A percentile compares a stretch with the other conserved stretches of the same genome.
phyloP scores from a whole-genome alignment of 2,329 filamentous ascomycete genomes.

The Aureobasidium sp. region DNA sequence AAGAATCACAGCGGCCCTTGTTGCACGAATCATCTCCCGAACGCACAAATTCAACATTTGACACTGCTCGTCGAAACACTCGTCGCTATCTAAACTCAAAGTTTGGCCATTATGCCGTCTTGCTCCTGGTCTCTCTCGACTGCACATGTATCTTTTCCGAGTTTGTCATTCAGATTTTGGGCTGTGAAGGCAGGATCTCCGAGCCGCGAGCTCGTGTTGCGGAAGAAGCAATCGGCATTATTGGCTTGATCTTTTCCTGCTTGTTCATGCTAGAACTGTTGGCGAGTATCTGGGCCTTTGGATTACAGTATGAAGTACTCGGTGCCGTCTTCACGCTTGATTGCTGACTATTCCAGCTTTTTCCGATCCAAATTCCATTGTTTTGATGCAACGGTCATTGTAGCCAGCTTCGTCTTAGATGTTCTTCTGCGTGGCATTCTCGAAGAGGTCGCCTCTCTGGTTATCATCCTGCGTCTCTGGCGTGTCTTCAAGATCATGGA shows the following conservation, averaged over 20 bases:
- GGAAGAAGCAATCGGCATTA: slow-evolving; percentile 41
- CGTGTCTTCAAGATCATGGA: slow-evolving; percentile 65
- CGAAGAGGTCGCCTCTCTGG: slow-evolving; percentile 59
- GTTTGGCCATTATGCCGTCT: slow-evolving; percentile 44
- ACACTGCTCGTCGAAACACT: slow-evolving; percentile 21
- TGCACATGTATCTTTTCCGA: slow-evolving; percentile 48
- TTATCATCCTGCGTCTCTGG: slow-evolving; percentile 61
- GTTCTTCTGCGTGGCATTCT: slow-evolving; percentile 52
- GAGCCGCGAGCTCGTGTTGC: slow-evolving; percentile 26
- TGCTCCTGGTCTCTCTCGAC: slow-evolving; percentile 44
- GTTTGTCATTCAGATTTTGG: slow-evolving; percentile 44
- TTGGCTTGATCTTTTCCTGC: slow-evolving; percentile 54
- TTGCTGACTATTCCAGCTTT: slow-evolving; percentile 21
- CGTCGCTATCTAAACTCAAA: slow-evolving; percentile 39
- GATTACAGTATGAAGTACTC: slow-evolving; percentile 41
- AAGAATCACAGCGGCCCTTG: neutral
- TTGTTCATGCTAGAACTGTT: slow-evolving; percentile 59
- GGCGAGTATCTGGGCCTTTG: slow-evolving; percentile 55
- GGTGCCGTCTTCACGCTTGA: neutral
- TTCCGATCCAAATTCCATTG: slow-evolving; percentile 48
- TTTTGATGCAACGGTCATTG: slow-evolving; percentile 58
- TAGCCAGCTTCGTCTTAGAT: slow-evolving; percentile 56
- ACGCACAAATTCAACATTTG: neutral
- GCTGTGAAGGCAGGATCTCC: slow-evolving; percentile 37
- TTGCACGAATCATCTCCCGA: neutral